Percentiles rank a stretch among this genome's conserved stretches.
Evolutionary conservation across 805 yeast species (phyloP).

Genomic region (Groenewaldozyma salmanticensis): DNA sequence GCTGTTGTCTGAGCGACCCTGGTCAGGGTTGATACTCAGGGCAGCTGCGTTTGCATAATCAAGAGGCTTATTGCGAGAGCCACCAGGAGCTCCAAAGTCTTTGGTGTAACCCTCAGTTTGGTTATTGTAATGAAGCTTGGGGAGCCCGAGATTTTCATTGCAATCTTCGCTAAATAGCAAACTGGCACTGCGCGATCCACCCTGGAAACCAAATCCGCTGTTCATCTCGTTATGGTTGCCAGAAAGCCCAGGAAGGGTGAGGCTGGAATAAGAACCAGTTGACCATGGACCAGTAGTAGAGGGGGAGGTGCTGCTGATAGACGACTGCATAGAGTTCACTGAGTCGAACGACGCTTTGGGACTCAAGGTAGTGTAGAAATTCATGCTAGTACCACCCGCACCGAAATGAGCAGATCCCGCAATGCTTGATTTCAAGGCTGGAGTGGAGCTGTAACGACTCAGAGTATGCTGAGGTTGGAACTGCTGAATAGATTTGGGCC

Average conservation of each 20-base stretch:
- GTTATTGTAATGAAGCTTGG: too few species aligned
- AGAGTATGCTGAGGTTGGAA: background rate
- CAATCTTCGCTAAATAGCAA: background rate
- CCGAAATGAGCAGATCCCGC: too few species aligned
- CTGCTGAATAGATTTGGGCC: background rate
- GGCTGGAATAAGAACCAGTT: background rate
- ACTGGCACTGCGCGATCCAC: too few species aligned
- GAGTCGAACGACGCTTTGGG: constrained; percentile 9
- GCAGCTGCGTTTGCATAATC: background rate
- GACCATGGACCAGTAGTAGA: background rate
- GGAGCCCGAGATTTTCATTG: background rate
- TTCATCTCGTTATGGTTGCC: background rate
- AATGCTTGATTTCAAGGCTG: background rate
- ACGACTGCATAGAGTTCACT: background rate
- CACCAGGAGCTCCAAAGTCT: background rate
- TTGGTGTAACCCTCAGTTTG: too few species aligned
- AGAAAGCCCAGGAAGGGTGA: background rate
- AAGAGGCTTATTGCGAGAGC: background rate
- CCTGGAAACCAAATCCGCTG: background rate
- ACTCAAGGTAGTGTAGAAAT: constrained; percentile 7
- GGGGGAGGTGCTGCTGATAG: background rate
- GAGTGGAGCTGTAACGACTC: constrained; percentile 4
- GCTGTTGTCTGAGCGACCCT: too few species aligned
- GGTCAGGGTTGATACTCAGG: background rate
- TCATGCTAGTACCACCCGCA: background rate